phyloP scores from a whole-genome alignment of 495 filamentous ascomycete species.

The Pyrenopolyporus hunteri region DNA sequence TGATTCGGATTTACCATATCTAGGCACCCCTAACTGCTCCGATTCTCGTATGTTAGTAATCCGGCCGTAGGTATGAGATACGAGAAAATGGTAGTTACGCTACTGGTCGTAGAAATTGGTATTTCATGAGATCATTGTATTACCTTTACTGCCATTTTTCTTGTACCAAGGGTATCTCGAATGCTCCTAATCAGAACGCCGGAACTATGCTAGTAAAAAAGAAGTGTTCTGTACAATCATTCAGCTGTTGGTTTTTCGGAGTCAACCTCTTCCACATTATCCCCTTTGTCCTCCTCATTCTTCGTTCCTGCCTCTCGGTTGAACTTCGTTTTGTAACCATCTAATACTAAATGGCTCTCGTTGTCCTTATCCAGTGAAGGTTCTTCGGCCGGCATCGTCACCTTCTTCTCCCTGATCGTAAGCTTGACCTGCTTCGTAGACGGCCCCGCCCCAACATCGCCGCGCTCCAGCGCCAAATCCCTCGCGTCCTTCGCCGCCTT shows the following conservation, averaged over 20 bases:
- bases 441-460: slow-evolving; percentile 41
- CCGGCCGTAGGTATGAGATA: background rate
- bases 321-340: slow-evolving; percentile 54
- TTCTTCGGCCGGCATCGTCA: slow-evolving; percentile 38
- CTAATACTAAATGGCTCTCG: slow-evolving; percentile 51
- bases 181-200: slow-evolving; percentile 21
- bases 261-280: background rate
- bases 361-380: slow-evolving; percentile 44
- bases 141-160: background rate
- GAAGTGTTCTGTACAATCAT: background rate
- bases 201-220: slow-evolving; percentile 16
- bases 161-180: slow-evolving; percentile 35
- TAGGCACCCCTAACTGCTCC: background rate
- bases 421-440: slow-evolving; percentile 36
- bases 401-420: slow-evolving; percentile 57
- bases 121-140: background rate
- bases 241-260: background rate
- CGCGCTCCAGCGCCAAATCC: slow-evolving; percentile 61
- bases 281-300: slow-evolving; percentile 5
- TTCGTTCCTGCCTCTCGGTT: background rate
- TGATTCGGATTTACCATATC: background rate
- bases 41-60: background rate
- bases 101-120: background rate
- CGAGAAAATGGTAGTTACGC: background rate
- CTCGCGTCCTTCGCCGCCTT: slow-evolving; percentile 43